Evolutionary conservation across 2,329 filamentous ascomycete genomes (phyloP).

Genomic region (Aureobasidium sp.): DNA sequence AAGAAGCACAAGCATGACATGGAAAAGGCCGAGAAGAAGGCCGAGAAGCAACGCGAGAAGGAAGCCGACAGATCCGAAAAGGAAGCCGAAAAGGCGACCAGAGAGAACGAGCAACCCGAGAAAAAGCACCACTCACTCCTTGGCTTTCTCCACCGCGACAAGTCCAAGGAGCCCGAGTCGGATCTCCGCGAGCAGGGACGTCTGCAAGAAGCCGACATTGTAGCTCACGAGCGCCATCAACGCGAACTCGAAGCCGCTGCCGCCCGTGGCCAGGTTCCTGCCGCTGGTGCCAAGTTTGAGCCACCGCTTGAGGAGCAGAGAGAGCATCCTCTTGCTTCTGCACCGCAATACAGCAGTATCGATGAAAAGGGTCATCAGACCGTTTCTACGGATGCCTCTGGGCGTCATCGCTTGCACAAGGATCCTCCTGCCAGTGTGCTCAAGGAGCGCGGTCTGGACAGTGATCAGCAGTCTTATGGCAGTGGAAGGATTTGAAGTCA

Average conservation of each 20-base stretch:
- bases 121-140: conserved; percentile 26
- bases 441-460: conserved; percentile 18
- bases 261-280: conserved; percentile 16
- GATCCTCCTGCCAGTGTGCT: conserved; percentile 34
- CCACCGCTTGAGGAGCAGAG: conserved; percentile 18
- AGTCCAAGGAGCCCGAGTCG: conserved; percentile 25
- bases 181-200: neutral
- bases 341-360: neutral
- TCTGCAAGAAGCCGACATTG: conserved; percentile 6
- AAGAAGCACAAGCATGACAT: conserved; percentile 25
- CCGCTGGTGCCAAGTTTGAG: conserved; percentile 20
- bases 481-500: no score
- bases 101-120: conserved; percentile 17
- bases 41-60: conserved; percentile 26
- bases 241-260: conserved; percentile 16
- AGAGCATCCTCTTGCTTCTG: conserved; percentile 4
- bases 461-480: neutral
- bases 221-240: conserved; percentile 17
- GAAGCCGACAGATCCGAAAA: conserved; percentile 28
- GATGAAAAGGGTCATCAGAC: conserved; percentile 27
- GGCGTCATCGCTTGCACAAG: conserved; percentile 35
- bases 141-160: conserved; percentile 37
- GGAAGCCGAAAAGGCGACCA: conserved; percentile 14
- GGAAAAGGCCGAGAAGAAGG: conserved; percentile 21
- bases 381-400: conserved; percentile 22